Conservation (phyloP, 257 asterid genomes). For the Primulina tabacum region DNA sequence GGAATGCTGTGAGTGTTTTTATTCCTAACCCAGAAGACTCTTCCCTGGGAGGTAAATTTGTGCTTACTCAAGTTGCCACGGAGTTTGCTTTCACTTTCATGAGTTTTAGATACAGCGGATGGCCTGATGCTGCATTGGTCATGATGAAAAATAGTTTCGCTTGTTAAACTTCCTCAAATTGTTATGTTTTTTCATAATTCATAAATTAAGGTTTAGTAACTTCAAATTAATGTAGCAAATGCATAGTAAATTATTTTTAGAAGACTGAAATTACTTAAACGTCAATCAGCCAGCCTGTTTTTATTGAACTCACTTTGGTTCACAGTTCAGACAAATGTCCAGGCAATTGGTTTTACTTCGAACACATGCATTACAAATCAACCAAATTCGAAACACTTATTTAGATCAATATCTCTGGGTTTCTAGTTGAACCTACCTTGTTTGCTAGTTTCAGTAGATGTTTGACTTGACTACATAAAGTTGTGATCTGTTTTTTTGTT, state of each 20-base stretch:
- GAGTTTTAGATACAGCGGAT: background rate
- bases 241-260: background rate
- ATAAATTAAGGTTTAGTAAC: background rate
- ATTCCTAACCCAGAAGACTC: conserved; percentile 60
- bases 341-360: too few species aligned
- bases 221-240: background rate
- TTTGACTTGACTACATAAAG: conserved; percentile 15
- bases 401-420: background rate
- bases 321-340: conserved; percentile 8
- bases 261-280: too few species aligned
- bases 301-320: conserved; percentile 12
- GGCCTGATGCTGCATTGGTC: background rate
- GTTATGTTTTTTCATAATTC: background rate
- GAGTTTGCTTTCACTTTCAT: conserved; percentile 16
- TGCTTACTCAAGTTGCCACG: conserved; percentile 23
- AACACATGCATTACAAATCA: background rate
- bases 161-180: conserved; percentile 1
- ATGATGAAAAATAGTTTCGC: background rate
- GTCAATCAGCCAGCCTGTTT: background rate
- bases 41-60: conserved; percentile 50
- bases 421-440: background rate
- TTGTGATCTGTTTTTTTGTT: conserved; percentile 27
- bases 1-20: conserved; percentile 76
- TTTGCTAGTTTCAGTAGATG: background rate
- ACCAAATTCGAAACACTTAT: background rate